Evolutionary conservation across 495 filamentous ascomycete species (phyloP).

Genomic region (Aspergillus campestris): DNA sequence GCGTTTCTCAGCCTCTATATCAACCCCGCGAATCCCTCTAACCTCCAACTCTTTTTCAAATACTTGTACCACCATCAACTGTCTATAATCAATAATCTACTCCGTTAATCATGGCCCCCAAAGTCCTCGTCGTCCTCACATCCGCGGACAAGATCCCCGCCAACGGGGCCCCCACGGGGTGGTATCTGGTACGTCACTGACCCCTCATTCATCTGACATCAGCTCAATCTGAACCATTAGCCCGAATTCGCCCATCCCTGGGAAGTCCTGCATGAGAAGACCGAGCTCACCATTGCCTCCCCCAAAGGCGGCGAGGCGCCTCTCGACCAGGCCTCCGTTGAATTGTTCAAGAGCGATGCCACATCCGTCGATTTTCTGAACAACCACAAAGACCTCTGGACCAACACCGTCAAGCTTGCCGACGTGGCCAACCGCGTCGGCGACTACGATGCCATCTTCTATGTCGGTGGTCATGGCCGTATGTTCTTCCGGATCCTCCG

Average conservation of each 20-base stretch:
- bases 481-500: conserved; percentile 15
- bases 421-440: conserved; percentile 40
- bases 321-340: conserved; percentile 56
- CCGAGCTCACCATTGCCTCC: conserved; percentile 53
- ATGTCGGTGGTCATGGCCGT: conserved; percentile 73
- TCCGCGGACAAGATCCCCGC: conserved; percentile 46
- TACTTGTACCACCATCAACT: no score
- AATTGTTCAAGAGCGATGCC: conserved; percentile 49
- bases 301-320: conserved; percentile 60
- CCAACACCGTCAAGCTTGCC: conserved; percentile 48
- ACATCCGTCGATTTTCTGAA: conserved; percentile 44
- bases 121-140: conserved; percentile 58
- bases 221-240: conserved; percentile 22
- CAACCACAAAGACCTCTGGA: conserved; percentile 49
- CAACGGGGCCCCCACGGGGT: conserved; percentile 49
- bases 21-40: no score
- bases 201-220: background rate
- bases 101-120: conserved; percentile 29
- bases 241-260: conserved; percentile 68
- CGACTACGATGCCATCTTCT: conserved; percentile 65
- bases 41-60: no score
- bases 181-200: conserved; percentile 45
- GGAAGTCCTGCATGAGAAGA: conserved; percentile 46
- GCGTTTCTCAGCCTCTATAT: no score
- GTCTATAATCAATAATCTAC: background rate